Base-by-base conservation (phyloP, 208 protist genomes). In the Leishmania turanica region DNA sequence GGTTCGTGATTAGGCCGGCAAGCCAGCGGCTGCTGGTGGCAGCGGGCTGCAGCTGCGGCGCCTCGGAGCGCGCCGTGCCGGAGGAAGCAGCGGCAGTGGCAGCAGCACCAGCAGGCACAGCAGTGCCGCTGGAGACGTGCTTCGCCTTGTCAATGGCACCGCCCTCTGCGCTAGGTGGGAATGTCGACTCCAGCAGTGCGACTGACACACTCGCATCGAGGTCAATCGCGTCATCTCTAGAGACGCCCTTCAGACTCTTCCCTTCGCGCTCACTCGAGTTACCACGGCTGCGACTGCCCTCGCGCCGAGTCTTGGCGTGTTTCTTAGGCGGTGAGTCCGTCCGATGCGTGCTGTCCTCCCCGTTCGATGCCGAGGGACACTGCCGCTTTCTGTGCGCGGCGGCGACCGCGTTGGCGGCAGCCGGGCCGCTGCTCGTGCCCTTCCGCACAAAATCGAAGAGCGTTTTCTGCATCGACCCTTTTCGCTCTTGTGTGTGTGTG, bases 1-100 rank as follows among this genome's bases (percentile, higher is more conserved):
- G 76, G 56, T 87, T 84, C 24, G 75, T 80, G 66, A 97, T 84
- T 47, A 95, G 88, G 21, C 60, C 81, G 6, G 80, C 78, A 51
- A 97, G 85, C 85, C 89, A 90, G 40, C 42, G 73, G 40, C 82
- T 81, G 69, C 53, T 42, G 51, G 45, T 73, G 2, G 27, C 65
- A 37, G 53, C 6, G 31, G 34, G 27, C 47, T 9, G 45, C 17
- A 73, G 66, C 64, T 24, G 69, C 45, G 75, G 49, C 51, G 64
- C 45, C 19, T 54, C 42, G 17, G 17, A 8, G 65, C 37, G 19
- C 3, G 11, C 15, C 40, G n/a, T 47, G 24, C 37, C 24, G 42
- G 24, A 27, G 37, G 66, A 49, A 3, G 40, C 19, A 31, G 17
- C 1, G 2, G 42, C 42, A 42, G 42, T 8, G 4, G 40, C 40